Base-by-base conservation (phyloP, 257 asterid species). In the Salvia rosmarinus region DNA sequence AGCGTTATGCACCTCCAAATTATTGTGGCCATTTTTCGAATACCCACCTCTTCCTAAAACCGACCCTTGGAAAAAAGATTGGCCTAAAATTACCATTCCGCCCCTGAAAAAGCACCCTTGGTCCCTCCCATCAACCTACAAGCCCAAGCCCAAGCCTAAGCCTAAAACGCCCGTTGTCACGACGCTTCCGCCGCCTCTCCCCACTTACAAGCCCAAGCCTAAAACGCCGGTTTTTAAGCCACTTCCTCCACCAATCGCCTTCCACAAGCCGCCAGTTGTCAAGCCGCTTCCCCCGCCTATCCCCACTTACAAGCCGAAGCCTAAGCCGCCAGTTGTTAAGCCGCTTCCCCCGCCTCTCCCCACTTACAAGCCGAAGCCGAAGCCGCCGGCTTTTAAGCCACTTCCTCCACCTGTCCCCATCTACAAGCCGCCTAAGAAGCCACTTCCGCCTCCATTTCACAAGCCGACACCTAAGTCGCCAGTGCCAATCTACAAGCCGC, bases 1-100 rank as follows among this genome's bases (percentile, higher is more conserved):
- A 7, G 81, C 86, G 16, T 14, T 89, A 47, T 95, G 99, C 85
- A 76, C 91, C 66, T 95, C 99, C 4, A 89, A 89, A 43, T 84
- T 86, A 83, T 77, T 88, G 43, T 91, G 91, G 99, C 90, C 95
- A 0, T 49, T 61, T 32, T 82, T 79, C 74, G 75, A 87, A 68
- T 76, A 68, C 71, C 96, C 96, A 25, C 95, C 85, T 30, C 64
- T 85, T 20, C n/a, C 76, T 75, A 64, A 72, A 28, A 21, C 66
- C 56, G 80, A 71, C 28, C 73, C 79, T 0, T 76, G 80, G 84
- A 80, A 80, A 40, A 80, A 80, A 5, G 60, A 42, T 28, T 79
- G 85, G 67, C 87, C 84, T 3, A 78, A 78, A 67, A 40, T 79
- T 17, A 32, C 64, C 39, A 54, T 73, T 4, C 85, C 85, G 32